Conservation (phyloP, 2,329 filamentous ascomycete genomes). For the Claviceps pazoutovae region DNA sequence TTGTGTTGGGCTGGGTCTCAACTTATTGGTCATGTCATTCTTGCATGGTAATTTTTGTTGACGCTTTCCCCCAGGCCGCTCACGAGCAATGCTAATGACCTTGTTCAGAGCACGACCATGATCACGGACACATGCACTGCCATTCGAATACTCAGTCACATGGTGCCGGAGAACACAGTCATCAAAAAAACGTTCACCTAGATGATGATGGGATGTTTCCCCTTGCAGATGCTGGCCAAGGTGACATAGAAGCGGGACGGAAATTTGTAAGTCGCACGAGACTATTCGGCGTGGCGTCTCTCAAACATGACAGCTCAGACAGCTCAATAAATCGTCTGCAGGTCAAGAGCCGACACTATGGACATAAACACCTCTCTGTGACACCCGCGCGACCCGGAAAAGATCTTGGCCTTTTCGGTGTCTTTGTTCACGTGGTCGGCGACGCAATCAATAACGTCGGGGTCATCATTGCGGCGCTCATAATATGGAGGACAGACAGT, state of each 20-base stretch:
- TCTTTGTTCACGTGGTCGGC: slow-evolving; percentile 55
- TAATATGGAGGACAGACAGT: slow-evolving; percentile 52
- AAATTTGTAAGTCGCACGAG: neutral
- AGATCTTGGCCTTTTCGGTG: slow-evolving; percentile 59
- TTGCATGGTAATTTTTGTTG: slow-evolving; percentile 40
- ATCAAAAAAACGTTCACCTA: neutral
- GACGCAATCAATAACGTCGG: slow-evolving; percentile 66
- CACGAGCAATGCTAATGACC: neutral
- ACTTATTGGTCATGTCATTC: slow-evolving; percentile 51
- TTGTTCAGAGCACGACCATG: slow-evolving; percentile 21
- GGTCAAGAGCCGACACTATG: slow-evolving; percentile 21
- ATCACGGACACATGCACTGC: slow-evolving; percentile 12
- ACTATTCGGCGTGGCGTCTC: neutral
- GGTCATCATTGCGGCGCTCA: slow-evolving; percentile 53
- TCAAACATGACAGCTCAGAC: neutral
- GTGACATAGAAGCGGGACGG: neutral
- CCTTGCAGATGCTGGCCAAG: neutral
- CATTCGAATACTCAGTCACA: slow-evolving; percentile 12
- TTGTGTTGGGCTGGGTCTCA: slow-evolving; percentile 50
- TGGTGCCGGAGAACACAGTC: neutral
- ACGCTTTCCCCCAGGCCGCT: too few relatives aligned
- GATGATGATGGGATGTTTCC: neutral
- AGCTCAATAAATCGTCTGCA: neutral
- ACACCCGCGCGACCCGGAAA: slow-evolving; percentile 23
- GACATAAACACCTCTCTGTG: slow-evolving; percentile 32